phyloP scores from a whole-genome alignment of 2,329 filamentous ascomycete genomes.

The Aspergillus sojae region DNA sequence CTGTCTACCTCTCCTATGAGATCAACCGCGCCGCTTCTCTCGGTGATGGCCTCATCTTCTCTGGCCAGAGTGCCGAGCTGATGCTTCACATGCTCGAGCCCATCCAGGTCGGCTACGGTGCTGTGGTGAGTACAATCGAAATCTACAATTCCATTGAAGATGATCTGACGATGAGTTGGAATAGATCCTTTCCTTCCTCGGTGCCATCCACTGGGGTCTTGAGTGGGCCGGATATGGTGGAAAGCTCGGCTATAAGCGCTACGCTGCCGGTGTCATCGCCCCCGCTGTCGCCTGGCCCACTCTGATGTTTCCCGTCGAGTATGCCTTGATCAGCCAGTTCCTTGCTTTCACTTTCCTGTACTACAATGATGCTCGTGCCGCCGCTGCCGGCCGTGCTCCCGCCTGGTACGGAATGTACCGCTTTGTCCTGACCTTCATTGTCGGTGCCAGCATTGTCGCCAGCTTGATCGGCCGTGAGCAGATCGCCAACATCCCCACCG shows the following conservation, averaged over 20 bases:
- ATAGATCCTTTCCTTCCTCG: conserved; percentile 88
- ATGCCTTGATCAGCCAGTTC: conserved; percentile 85
- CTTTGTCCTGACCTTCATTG: conserved; percentile 88
- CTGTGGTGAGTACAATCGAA: conserved; percentile 61
- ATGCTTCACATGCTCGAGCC: conserved; percentile 78
- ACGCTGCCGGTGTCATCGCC: conserved; percentile 78
- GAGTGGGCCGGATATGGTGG: conserved; percentile 75
- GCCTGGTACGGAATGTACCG: conserved; percentile 87
- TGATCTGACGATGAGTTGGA: conserved; percentile 10
- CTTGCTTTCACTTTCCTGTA: conserved; percentile 82
- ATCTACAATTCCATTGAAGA: background rate
- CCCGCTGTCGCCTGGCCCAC: conserved; percentile 88
- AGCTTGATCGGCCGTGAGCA: conserved; percentile 82
- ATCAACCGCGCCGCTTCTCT: conserved; percentile 68
- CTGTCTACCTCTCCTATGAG: conserved; percentile 80
- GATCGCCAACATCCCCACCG: conserved; percentile 53
- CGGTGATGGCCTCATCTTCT: conserved; percentile 67
- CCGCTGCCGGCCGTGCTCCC: conserved; percentile 75
- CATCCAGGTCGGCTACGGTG: conserved; percentile 87
- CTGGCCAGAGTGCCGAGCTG: conserved; percentile 69
- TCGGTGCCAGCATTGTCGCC: conserved; percentile 78
- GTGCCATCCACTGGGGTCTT: conserved; percentile 90
- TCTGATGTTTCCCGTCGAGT: conserved; percentile 78
- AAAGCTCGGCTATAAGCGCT: conserved; percentile 74
- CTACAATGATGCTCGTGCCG: conserved; percentile 77